Conservation (phyloP, 352 stramenopile species). For the Pythium guiyangense region DNA sequence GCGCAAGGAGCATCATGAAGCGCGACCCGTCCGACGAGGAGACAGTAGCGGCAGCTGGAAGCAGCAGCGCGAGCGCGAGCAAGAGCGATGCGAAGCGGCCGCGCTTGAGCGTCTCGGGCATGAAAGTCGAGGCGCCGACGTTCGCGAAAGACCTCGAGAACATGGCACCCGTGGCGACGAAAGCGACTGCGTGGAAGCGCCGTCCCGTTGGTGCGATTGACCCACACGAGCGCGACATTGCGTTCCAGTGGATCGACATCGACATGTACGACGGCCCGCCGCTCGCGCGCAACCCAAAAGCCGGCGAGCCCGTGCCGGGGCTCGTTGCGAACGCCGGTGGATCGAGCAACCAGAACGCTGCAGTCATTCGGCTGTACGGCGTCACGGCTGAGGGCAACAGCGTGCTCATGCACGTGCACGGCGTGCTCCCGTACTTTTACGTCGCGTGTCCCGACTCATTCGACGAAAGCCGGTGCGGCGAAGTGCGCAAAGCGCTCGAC, state of each 20-base stretch:
- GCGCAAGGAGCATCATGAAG: constrained; percentile 17
- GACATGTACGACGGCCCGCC: constrained; percentile 95
- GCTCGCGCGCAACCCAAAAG: constrained; percentile 86
- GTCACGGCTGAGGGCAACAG: constrained; percentile 94
- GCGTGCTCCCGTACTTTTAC: constrained; percentile 98
- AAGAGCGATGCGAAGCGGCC: constrained; percentile 26
- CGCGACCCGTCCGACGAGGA: constrained; percentile 19
- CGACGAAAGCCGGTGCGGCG: constrained; percentile 53
- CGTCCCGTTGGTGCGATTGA: constrained; percentile 34
- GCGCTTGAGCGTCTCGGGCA: constrained; percentile 20
- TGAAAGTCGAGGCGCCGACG: constrained; percentile 22
- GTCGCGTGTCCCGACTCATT: constrained; percentile 76
- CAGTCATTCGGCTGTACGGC: constrained; percentile 96
- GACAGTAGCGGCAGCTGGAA: background rate
- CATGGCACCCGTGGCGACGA: constrained; percentile 57
- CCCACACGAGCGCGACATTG: constrained; percentile 28
- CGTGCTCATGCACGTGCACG: constrained; percentile 96
- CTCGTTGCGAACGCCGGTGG: constrained; percentile 89
- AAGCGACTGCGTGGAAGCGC: constrained; percentile 62
- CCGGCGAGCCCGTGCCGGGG: constrained; percentile 42
- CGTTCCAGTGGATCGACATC: constrained; percentile 98
- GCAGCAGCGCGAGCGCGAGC: no score
- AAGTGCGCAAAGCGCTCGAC: constrained; percentile 71
- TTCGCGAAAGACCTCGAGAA: constrained; percentile 55
- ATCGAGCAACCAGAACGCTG: constrained; percentile 79